Evolutionary conservation across 805 yeast species (phyloP), one percentile per base, ranked within the genome.

Genomic region (Candida schatavii): DNA sequence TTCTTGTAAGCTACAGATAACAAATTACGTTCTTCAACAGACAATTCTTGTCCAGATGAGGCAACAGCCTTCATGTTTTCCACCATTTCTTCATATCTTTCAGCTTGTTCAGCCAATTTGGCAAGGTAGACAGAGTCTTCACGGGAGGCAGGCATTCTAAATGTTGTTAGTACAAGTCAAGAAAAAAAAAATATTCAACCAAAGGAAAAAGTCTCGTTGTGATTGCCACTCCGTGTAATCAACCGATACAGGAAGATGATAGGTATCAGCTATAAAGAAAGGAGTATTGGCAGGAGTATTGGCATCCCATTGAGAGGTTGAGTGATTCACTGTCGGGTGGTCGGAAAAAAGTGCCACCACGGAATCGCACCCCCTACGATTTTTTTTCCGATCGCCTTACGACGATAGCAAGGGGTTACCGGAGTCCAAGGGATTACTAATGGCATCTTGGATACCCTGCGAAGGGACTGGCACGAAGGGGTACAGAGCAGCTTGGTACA

Each of bases 81-180:
- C 58, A 91, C 98, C 97, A 88, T 89, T 76, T 91, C 98, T 76
- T 93, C 98, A 69, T 90, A 93, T 74, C 98, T 95, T 77, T 93
- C 99, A 62, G 98, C 97, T 77, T 91, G 97, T 75, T 91, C 98
- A 62, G 97, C 97, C 67, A 93, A 83, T 68, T 93, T 91, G 70
- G 98, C 98, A 64, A 93, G 82, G 74, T 90, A 91, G 59, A 93
- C 96, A 62, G 95, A 88, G 75, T 93, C 96, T 83, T 93, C 98
- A 78, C 97, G 95, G 62, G 91, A 78, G 68, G 79, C 75, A 58
- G 90, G 77, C 89, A 83, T 82, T 61, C 28, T n/a, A 4, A 29
- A 14, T 9, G 31, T 36, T 36, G 17, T 14, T 36, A 35, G n/a
- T 13, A 25, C 13, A 13, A 25, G 11, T 10, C 28, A 25, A 10